phyloP scores from a whole-genome alignment of 345 rosid genomes.

The Excoecaria agallocha region DNA sequence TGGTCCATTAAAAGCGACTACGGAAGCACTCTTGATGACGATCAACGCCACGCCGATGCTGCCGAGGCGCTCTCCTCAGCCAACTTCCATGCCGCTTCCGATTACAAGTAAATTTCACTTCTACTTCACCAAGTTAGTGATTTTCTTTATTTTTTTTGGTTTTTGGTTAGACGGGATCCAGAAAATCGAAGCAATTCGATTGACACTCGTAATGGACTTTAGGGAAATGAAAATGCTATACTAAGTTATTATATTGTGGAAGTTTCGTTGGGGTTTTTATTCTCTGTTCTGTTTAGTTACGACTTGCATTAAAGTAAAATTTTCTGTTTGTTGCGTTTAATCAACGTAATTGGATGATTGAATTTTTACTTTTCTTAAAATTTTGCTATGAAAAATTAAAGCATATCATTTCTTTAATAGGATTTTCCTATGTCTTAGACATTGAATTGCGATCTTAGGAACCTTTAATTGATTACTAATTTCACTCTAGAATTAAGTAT shows the following conservation, averaged over 20 bases:
- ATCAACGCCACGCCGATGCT: slow-evolving; percentile 96
- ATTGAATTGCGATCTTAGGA: background rate
- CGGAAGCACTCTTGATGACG: slow-evolving; percentile 96
- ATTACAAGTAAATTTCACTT: slow-evolving; percentile 51
- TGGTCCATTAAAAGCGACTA: slow-evolving; percentile 99
- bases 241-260: background rate
- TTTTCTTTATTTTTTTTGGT: background rate
- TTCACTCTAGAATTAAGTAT: too few species aligned
- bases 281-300: background rate
- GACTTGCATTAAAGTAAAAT: background rate
- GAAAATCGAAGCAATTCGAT: background rate
- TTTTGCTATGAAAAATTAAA: background rate
- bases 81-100: slow-evolving; percentile 72
- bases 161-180: background rate
- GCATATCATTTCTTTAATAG: background rate
- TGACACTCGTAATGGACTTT: background rate
- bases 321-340: background rate
- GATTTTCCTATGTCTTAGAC: background rate
- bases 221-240: background rate
- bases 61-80: slow-evolving; percentile 79
- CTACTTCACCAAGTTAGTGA: background rate
- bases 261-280: background rate
- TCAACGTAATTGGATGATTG: background rate
- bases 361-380: background rate
- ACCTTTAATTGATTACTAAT: background rate